Percentiles rank a stretch among this genome's conserved stretches.
phyloP scores from a whole-genome alignment of 202 grass and related monocot genomes.

The Cymbopogon flexuosus region DNA sequence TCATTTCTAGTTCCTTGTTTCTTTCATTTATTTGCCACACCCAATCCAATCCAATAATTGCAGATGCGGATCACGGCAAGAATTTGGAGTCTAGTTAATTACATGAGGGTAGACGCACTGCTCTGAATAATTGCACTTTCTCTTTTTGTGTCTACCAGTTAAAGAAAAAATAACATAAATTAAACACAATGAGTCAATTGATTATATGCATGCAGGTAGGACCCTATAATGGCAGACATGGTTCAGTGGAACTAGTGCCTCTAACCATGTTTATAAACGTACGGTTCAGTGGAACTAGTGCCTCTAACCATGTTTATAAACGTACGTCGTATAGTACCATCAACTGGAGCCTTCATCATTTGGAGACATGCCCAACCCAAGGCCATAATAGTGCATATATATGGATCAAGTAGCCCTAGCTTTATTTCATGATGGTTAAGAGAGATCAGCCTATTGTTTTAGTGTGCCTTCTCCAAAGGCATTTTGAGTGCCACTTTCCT shows the following conservation, averaged over 20 bases:
- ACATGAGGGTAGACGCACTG: background rate
- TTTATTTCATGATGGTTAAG: constrained; percentile 1
- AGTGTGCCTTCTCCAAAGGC: background rate
- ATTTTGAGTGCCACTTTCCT: constrained; percentile 23
- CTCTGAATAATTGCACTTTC: constrained; percentile 13
- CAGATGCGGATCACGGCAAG: constrained; percentile 18
- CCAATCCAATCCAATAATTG: constrained; percentile 32
- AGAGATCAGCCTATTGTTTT: constrained; percentile 5
- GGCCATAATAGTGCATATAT: constrained; percentile 8
- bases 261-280: no score
- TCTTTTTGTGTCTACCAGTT: constrained; percentile 25
- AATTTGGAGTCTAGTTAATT: constrained; percentile 32
- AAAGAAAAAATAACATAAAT: background rate
- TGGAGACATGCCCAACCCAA: constrained; percentile 18
- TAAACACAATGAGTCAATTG: constrained; percentile 19
- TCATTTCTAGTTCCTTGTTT: background rate
- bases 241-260: constrained; percentile 39
- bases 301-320: constrained; percentile 46
- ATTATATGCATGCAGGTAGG: constrained; percentile 28
- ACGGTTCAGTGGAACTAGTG: constrained; percentile 39
- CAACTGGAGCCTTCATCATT: constrained; percentile 45
- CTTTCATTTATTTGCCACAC: constrained; percentile 8
- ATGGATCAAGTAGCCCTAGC: constrained; percentile 26
- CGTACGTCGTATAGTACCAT: background rate
- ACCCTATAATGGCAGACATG: constrained; percentile 47